A percentile compares a stretch with the other conserved stretches of the same genome.
Evolutionary conservation across 805 yeast genomes (phyloP).

Genomic region (Teunomyces barrocoloradensis): DNA sequence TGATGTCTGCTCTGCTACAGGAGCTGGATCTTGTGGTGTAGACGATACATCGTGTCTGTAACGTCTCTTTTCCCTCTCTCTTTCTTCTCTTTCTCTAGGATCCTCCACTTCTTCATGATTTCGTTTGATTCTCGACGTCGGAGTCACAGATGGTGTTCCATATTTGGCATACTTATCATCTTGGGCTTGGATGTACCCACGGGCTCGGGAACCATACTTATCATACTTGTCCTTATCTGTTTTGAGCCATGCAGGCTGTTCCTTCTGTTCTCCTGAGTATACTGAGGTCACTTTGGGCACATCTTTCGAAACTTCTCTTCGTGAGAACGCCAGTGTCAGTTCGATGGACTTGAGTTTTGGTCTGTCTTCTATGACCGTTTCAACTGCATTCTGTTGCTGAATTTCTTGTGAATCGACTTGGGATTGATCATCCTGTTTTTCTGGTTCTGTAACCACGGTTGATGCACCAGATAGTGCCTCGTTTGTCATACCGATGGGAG

Average conservation of each 20-base stretch:
- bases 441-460: neutral
- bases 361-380: neutral
- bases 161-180: constrained; percentile 19
- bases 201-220: constrained; percentile 31
- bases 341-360: neutral
- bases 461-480: neutral
- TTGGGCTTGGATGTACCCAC: neutral
- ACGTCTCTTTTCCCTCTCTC: neutral
- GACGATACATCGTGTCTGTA: neutral
- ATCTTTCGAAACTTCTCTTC: constrained; percentile 13
- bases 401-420: neutral
- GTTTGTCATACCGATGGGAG: neutral
- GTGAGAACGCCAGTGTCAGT: constrained; percentile 18
- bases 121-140: constrained; percentile 7
- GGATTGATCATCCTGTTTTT: neutral
- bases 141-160: constrained; percentile 1
- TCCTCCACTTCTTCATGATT: constrained; percentile 5
- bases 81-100: constrained; percentile 2
- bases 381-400: neutral
- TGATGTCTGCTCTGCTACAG: neutral
- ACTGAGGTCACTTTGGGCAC: constrained; percentile 5
- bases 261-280: constrained; percentile 22
- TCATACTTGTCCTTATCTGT: constrained; percentile 34
- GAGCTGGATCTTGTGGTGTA: neutral
- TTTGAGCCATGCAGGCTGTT: constrained; percentile 42